A percentile compares a stretch with the other conserved stretches of the same genome.
These are phyloP conservation scores for Serendipita sp. DNA, from an alignment of 768 basidiomycete species.

Conservation along the genomic window DNA sequence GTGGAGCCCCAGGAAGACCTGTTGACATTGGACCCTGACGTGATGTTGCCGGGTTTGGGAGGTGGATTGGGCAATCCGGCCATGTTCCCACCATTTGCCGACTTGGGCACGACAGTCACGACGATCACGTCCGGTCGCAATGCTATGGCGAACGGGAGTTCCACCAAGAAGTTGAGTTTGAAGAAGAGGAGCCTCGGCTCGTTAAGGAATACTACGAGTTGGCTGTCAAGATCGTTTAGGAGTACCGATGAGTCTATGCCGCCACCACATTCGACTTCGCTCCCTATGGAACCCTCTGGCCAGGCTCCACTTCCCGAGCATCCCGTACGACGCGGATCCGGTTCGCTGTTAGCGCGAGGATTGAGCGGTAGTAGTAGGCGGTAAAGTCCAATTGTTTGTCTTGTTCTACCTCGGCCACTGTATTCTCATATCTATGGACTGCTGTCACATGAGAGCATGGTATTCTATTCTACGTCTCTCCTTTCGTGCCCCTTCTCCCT, in stretches of 20 bases:
- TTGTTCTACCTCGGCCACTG: no score
- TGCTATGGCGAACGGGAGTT: background rate
- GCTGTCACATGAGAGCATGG: no score
- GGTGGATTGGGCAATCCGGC: conserved; percentile 1
- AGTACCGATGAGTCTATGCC: background rate
- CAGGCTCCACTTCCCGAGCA: no score
- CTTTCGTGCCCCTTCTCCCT: no score
- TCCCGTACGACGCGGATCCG: no score
- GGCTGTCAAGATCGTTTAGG: background rate
- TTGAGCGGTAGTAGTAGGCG: no score
- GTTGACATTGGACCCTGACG: background rate
- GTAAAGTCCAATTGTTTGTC: no score
- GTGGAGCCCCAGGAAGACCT: background rate
- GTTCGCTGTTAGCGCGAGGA: no score
- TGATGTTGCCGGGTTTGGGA: background rate
- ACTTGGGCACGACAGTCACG: background rate
- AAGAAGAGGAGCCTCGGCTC: background rate
- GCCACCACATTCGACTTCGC: no score
- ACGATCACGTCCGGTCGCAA: background rate
- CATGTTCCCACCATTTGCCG: conserved; percentile 1
- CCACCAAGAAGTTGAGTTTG: background rate
- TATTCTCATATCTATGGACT: no score
- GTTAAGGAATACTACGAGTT: background rate
- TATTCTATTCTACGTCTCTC: no score
- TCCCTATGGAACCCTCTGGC: no score